Percentiles rank a stretch among this genome's conserved stretches.
Evolutionary conservation across 352 stramenopile species (phyloP).

Genomic region (Thalassiosira sp.): DNA sequence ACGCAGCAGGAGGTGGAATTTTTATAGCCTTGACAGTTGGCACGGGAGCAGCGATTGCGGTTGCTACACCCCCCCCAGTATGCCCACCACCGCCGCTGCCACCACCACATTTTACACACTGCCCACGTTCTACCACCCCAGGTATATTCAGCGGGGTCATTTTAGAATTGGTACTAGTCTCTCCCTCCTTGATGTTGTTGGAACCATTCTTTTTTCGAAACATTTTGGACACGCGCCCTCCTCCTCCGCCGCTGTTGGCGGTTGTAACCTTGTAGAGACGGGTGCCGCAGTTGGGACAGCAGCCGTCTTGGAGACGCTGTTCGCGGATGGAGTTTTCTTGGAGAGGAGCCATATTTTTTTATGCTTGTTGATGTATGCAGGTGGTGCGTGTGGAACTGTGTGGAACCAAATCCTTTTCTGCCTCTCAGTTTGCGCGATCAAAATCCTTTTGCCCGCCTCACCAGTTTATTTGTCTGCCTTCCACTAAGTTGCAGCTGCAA

Average conservation of each 20-base stretch:
- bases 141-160: constrained; percentile 47
- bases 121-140: constrained; percentile 45
- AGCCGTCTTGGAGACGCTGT: constrained; percentile 33
- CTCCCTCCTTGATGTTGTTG: too few species aligned
- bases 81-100: neutral
- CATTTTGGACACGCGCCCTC: constrained; percentile 22
- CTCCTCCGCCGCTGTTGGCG: neutral
- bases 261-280: constrained; percentile 35
- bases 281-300: constrained; percentile 50
- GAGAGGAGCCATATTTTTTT: neutral
- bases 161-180: neutral
- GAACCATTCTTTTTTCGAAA: constrained; percentile 31
- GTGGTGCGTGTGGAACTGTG: too few species aligned
- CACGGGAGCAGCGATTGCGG: neutral
- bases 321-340: constrained; percentile 16
- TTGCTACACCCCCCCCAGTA: neutral
- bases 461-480: too few species aligned
- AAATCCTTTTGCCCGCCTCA: too few species aligned
- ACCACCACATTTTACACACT: constrained; percentile 43
- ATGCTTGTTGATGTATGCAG: too few species aligned
- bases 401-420: too few species aligned
- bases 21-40: constrained; percentile 24
- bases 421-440: too few species aligned
- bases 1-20: too few species aligned
- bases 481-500: too few species aligned